A percentile compares a stretch with the other conserved stretches of the same genome.
Conservation (phyloP, 768 basidiomycete species). For the Mycena vulgaris region DNA sequence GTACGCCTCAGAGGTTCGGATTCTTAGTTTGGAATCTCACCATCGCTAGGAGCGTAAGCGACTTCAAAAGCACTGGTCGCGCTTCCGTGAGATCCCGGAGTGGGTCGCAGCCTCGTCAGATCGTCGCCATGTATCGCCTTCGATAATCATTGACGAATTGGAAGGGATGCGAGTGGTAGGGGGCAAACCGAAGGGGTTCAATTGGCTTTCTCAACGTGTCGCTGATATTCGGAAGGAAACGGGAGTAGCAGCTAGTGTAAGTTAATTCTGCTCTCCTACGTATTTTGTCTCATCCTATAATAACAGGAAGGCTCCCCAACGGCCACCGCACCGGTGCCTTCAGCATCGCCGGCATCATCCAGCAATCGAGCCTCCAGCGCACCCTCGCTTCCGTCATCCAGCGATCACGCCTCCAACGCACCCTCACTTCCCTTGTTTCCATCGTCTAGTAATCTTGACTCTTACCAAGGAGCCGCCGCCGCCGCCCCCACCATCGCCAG, state of each 20-base stretch:
- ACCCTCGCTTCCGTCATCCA: too few relatives aligned
- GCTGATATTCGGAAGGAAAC: background rate
- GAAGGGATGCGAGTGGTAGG: background rate
- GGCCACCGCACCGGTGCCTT: too few relatives aligned
- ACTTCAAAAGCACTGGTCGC: background rate
- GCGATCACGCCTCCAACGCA: too few relatives aligned
- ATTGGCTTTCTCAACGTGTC: background rate
- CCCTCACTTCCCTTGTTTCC: too few relatives aligned
- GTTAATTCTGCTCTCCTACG: background rate
- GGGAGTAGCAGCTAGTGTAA: background rate
- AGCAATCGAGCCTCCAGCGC: too few relatives aligned
- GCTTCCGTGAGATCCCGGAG: constrained; percentile 11
- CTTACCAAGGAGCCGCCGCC: too few relatives aligned
- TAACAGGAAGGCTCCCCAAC: too few relatives aligned
- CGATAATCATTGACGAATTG: background rate
- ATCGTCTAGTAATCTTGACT: too few relatives aligned
- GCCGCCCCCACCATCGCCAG: too few relatives aligned
- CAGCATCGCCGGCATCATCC: too few relatives aligned
- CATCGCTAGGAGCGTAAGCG: background rate
- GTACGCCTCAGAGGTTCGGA: background rate
- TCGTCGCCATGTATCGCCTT: background rate
- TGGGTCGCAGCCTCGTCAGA: background rate
- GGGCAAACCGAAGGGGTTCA: background rate
- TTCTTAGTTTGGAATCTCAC: background rate
- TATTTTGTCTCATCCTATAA: too few relatives aligned